Percentiles rank a stretch among this genome's conserved stretches.
Evolutionary conservation across 345 rosid genomes (phyloP).

Genomic region (Salix koriyanagi): DNA sequence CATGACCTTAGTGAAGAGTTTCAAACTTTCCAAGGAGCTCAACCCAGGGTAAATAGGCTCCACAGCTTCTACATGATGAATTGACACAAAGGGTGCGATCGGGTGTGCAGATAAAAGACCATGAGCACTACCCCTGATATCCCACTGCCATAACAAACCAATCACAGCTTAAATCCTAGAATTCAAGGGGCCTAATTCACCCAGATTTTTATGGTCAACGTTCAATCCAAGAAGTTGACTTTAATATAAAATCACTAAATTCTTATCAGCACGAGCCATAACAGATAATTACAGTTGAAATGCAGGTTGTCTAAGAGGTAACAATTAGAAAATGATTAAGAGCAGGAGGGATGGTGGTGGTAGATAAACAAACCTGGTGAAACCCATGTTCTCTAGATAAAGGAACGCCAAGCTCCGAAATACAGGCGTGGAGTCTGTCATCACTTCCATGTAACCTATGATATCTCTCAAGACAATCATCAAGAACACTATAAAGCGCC

Average conservation of each 20-base stretch:
- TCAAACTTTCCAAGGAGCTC: constrained; percentile 60
- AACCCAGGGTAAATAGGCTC: constrained; percentile 80
- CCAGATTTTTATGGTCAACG: neutral
- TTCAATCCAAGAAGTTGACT: neutral
- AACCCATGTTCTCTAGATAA: constrained; percentile 77
- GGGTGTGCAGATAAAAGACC: constrained; percentile 83
- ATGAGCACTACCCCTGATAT: constrained; percentile 75
- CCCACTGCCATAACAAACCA: constrained; percentile 59
- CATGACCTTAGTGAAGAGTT: constrained; percentile 76
- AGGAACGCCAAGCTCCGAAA: constrained; percentile 87
- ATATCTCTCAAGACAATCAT: constrained; percentile 72
- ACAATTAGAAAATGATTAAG: neutral
- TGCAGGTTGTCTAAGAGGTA: neutral
- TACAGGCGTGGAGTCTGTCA: constrained; percentile 91
- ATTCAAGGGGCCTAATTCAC: neutral
- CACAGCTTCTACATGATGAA: constrained; percentile 85
- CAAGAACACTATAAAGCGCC: constrained; percentile 63
- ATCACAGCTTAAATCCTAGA: neutral
- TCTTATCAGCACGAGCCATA: neutral
- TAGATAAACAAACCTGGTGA: constrained; percentile 58
- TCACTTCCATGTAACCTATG: constrained; percentile 85
- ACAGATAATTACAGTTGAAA: neutral
- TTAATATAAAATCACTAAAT: neutral
- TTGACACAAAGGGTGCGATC: constrained; percentile 72
- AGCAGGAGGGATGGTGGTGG: neutral